Base-by-base conservation (phyloP, 2,329 filamentous ascomycete genomes). In the Fusarium camptoceras region DNA sequence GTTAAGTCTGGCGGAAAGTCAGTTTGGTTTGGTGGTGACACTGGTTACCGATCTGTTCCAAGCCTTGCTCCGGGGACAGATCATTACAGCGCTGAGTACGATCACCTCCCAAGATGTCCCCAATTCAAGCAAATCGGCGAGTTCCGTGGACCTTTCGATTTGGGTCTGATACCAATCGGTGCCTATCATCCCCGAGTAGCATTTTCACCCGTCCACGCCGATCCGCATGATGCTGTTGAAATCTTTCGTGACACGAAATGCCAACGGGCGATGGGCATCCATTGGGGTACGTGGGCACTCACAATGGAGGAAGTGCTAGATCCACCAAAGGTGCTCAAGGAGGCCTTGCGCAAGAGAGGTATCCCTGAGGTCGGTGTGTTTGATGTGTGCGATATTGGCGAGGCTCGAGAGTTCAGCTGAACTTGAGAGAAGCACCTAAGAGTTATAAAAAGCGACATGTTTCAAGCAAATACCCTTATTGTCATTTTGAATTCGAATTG, bases 121-220 rank as follows among this genome's bases (percentile, higher is more conserved):
- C 93, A 94, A 51, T 98, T 98, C 82, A 87, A 88, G 67, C 87
- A 97, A 78, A 94, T 98, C 67, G 95, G 95, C 66, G 82, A 89
- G 18, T 86, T 91, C 55, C 86, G 93, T 34, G 94, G 95, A 0
- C 93, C 94, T 1, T 97, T 98, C 75, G 94, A 98, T 78, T 87
- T 98, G 9, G 95, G 95, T 1, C 82, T 98, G 58, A 96, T 98
- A 70, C 95, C 95, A 41, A 98, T 98, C 72, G 95, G 95, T 55
- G 95, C 94, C 3, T 98, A 98, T 79, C 84, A 88, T 63, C 92
- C 92, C 1, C 85, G 92, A 25, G 80, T 79, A 59, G 78, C 96
- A 67, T 94, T 96, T 84, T 94, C 90, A 48, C 83, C 89, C 22
- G 90, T 97, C 86, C 95, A 98, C 78, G 91, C 92, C 10, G 92